phyloP scores from a whole-genome alignment of 768 basidiomycete genomes.

The Termitomyces sp. region DNA sequence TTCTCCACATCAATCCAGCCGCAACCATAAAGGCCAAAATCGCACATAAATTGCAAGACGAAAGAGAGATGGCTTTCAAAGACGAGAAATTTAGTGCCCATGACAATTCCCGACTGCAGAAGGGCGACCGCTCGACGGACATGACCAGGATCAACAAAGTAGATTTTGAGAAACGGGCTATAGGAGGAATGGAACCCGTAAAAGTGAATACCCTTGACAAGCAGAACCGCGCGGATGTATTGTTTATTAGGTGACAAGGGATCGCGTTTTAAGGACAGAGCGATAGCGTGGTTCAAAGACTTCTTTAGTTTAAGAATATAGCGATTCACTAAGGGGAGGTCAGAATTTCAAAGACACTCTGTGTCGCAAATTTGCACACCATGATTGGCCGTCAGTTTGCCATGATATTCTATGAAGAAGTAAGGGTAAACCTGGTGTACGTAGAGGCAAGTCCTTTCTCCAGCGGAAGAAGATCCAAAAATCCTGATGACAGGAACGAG shows the following conservation, averaged over 20 bases:
- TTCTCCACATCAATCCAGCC: constrained; percentile 77
- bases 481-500: constrained; percentile 80
- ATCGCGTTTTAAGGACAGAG: constrained; percentile 71
- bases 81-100: constrained; percentile 70
- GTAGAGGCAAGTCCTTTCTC: constrained; percentile 80
- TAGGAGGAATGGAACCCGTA: constrained; percentile 90
- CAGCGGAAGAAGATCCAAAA: constrained; percentile 75
- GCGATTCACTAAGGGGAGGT: constrained; percentile 50
- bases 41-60: constrained; percentile 87
- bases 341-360: constrained; percentile 1
- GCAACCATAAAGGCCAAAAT: constrained; percentile 93
- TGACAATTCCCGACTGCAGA: constrained; percentile 75
- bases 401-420: constrained; percentile 80
- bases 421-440: constrained; percentile 95
- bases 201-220: constrained; percentile 94
- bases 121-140: constrained; percentile 69
- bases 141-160: constrained; percentile 63
- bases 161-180: constrained; percentile 84
- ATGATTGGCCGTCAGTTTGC: constrained; percentile 52
- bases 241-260: constrained; percentile 51
- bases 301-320: constrained; percentile 65
- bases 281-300: constrained; percentile 84
- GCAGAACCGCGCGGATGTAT: constrained; percentile 68
- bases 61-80: constrained; percentile 92
- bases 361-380: constrained; percentile 34